Conservation (phyloP, 768 basidiomycete genomes). For the Phlebiopsis gigantea region DNA sequence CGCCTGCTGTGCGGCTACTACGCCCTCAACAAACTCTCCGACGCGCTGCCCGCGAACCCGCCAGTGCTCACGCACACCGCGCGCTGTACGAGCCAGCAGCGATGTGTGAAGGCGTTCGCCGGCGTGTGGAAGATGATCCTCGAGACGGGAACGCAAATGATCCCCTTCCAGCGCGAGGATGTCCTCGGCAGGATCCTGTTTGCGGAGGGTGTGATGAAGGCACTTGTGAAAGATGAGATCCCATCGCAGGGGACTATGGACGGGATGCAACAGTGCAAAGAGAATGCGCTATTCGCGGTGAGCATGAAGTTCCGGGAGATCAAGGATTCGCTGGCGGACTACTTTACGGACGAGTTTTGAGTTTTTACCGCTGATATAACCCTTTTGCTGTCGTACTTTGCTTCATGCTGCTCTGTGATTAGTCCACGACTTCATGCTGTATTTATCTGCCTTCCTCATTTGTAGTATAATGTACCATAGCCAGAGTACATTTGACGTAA, state of each 20-base stretch:
- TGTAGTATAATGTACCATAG: no score
- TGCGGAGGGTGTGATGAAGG: conserved; percentile 42
- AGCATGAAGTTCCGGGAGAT: conserved; percentile 40
- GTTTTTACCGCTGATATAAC: not conserved
- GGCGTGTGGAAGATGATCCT: conserved; percentile 40
- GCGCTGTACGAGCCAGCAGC: conserved; percentile 35
- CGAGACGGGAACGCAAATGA: conserved; percentile 32
- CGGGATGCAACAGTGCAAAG: conserved; percentile 41
- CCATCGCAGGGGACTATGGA: conserved; percentile 35
- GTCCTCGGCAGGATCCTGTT: conserved; percentile 41
- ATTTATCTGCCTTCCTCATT: no score
- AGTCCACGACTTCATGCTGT: no score
- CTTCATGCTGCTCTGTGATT: not conserved
- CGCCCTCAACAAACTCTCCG: conserved; percentile 39
- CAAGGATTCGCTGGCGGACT: conserved; percentile 41
- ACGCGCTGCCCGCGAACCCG: conserved; percentile 36
- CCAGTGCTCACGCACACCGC: conserved; percentile 38
- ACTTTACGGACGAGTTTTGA: conserved; percentile 38
- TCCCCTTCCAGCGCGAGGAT: conserved; percentile 40
- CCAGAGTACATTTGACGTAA: no score
- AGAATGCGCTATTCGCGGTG: conserved; percentile 36
- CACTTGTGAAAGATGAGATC: conserved; percentile 39
- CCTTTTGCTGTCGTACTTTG: not conserved
- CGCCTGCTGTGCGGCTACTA: conserved; percentile 51
- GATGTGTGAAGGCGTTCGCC: conserved; percentile 41